Base-by-base conservation (phyloP, 352 stramenopile genomes). In the Thraustotheca clavata region DNA sequence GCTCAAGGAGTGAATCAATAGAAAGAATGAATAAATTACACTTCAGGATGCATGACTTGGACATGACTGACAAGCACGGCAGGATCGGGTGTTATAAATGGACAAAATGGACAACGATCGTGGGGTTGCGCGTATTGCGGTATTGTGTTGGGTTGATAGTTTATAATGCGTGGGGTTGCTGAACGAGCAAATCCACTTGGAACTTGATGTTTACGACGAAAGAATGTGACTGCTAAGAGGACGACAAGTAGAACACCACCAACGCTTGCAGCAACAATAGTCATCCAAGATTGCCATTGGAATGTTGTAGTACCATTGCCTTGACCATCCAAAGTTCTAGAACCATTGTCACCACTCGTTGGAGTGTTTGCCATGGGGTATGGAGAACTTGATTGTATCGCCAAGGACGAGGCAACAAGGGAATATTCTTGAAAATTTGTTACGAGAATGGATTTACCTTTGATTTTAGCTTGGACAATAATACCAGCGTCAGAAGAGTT, bases 391-490 rank as follows among this genome's bases (percentile, higher is more conserved):
- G 18, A 24, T 4, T 55, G 41, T 33, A 12, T 18, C 75, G 88
- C 43, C 2, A 31, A 52, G n/a, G 80, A 88, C 5, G 83, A 91
- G 33, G 83, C 83, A 3, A 92, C 83, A 32, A 92, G 89, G 8
- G 83, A 76, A 46, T 91, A 92, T 33, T 72, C 67, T 62, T 92
- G 83, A 1, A 70, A 61, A 33, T 84, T 74, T 1, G 76, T 72
- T 4, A 76, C 52, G 59, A 89, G 46, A 20, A 92, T 75, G 38
- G 79, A 88, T 26, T 72, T 76, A 0, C 83, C 83, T 14, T 79
- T 84, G 8, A 92, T 70, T 20, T 86, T 76, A 11, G 79, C 83
- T 33, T 92, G 79, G 3, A 92, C 81, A 59, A 89, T 86, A 38
- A 39, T 68, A 40, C 29, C 33, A 38, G 71, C 69, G 12, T 72